A percentile compares a stretch with the other conserved stretches of the same genome.
Evolutionary conservation across 768 basidiomycete species (phyloP).

Genomic region (Tulasnella sp.): DNA sequence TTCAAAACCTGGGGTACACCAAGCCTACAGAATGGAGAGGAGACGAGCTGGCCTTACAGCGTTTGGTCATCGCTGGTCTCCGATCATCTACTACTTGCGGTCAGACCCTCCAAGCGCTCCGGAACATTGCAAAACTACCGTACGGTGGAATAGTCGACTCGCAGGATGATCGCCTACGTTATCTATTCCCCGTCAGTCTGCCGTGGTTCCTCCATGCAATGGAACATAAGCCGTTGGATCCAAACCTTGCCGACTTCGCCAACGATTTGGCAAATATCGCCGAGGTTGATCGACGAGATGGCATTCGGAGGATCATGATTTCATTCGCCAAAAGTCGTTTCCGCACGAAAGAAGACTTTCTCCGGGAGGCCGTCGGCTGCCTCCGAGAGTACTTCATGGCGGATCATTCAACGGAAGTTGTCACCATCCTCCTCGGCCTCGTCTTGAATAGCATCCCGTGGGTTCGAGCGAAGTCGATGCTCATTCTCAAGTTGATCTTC

Average conservation of each 20-base stretch:
- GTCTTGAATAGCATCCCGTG: slow-evolving; percentile 74
- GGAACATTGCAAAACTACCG: slow-evolving; percentile 45
- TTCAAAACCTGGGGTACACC: slow-evolving; percentile 57
- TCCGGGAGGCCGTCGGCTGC: slow-evolving; percentile 75
- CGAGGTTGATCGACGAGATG: slow-evolving; percentile 55
- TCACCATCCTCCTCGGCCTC: slow-evolving; percentile 75
- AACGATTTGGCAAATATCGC: slow-evolving; percentile 63
- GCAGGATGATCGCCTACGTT: slow-evolving; percentile 54
- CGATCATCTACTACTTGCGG: slow-evolving; percentile 62
- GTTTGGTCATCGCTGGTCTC: slow-evolving; percentile 60
- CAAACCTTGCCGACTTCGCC: slow-evolving; percentile 55
- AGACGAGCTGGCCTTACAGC: slow-evolving; percentile 51
- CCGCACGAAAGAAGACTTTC: slow-evolving; percentile 85
- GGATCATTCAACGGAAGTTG: slow-evolving; percentile 66
- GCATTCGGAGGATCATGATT: slow-evolving; percentile 77
- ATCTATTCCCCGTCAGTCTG: slow-evolving; percentile 68
- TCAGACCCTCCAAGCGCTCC: slow-evolving; percentile 57
- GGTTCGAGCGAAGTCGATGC: slow-evolving; percentile 73
- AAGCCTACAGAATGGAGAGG: slow-evolving; percentile 60
- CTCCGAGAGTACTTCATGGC: slow-evolving; percentile 75
- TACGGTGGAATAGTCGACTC: slow-evolving; percentile 56
- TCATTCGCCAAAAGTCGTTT: slow-evolving; percentile 82
- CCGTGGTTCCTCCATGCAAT: slow-evolving; percentile 84
- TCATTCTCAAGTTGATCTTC: slow-evolving; percentile 79
- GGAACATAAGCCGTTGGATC: slow-evolving; percentile 47